Conservation (phyloP, 768 basidiomycete genomes). For the Suillus luteus region DNA sequence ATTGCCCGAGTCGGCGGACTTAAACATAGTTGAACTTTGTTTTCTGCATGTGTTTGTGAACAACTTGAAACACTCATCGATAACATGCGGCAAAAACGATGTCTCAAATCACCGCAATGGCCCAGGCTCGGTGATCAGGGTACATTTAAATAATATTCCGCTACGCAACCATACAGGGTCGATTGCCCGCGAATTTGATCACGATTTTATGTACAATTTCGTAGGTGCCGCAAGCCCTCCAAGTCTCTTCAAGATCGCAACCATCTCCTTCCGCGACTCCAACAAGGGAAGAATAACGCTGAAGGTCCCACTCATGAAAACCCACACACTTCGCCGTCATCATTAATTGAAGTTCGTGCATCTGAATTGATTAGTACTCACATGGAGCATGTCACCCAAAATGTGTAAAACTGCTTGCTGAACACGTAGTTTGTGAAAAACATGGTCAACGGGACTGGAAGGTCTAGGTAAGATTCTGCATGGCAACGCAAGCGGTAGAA, state of each 20-base stretch:
- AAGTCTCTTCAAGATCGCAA: constrained; percentile 17
- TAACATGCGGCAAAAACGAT: background rate
- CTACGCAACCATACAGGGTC: background rate
- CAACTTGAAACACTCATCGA: background rate
- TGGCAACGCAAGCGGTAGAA: background rate
- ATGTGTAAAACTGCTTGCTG: constrained; percentile 33
- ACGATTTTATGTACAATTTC: constrained; percentile 8
- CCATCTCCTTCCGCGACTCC: constrained; percentile 33
- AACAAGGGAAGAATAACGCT: constrained; percentile 33
- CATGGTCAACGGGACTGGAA: constrained; percentile 36
- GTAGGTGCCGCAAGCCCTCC: background rate
- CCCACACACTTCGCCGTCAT: constrained; percentile 28
- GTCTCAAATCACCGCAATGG: background rate
- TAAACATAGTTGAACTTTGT: background rate
- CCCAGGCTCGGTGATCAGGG: background rate
- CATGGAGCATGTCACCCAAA: constrained; percentile 39
- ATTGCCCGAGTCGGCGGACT: background rate
- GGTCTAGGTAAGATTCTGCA: background rate
- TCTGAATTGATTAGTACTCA: constrained; percentile 14
- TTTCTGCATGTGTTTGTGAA: background rate
- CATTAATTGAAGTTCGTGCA: background rate
- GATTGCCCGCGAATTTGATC: background rate
- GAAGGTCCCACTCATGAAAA: constrained; percentile 29
- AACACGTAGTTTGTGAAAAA: constrained; percentile 40
- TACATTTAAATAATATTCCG: background rate